Evolutionary conservation across 441 rosid species (phyloP), one percentile per base, ranked within the genome.

Genomic region (Codiaeum variegatum): DNA sequence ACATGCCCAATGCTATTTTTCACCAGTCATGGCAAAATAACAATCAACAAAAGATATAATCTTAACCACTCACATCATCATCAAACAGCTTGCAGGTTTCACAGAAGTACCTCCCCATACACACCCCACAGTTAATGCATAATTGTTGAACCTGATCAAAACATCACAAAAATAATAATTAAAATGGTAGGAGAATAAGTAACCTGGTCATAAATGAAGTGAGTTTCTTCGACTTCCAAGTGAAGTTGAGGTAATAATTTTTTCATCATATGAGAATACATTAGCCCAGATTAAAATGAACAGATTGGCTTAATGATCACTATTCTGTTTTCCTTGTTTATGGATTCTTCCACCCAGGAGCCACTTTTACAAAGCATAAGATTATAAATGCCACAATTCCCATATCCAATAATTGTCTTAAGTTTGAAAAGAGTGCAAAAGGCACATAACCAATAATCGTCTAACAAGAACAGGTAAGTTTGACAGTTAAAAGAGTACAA

Each of bases 71-170:
- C 78, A 92, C 98, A 79, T 94, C 97, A 72, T 94, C 98, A 77
- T 92, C 98, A 60, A 81, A 94, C 73, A 94, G 86, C 79, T 89
- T 94, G 89, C 98, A 92, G 8, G 75, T 73, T 79, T 80, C 58
- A 23, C 98, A 92, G 75, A 87, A 92, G 83, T 92, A 94, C 68
- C 83, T 87, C 34, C 90, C 97, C 98, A 94, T 94, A 73, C 97
- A 92, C 10, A 94, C 90, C 52, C 97, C 95, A 67, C 98, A 94
- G 56, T 85, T 83, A n/a, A 76, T 77, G 75, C 98, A 94, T 59
- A 71, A 82, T 80, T 90, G 95, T 38, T 75, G 85, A 72, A 85
- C 97, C 98, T 94, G 81, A 21, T 36, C 19, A 78, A 60, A 60
- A 54, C 47, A 85, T 44, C 52, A 73, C 76, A 72, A 56, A 40